Evolutionary conservation across 345 rosid genomes (phyloP).

Genomic region (Pistacia atlantica): DNA sequence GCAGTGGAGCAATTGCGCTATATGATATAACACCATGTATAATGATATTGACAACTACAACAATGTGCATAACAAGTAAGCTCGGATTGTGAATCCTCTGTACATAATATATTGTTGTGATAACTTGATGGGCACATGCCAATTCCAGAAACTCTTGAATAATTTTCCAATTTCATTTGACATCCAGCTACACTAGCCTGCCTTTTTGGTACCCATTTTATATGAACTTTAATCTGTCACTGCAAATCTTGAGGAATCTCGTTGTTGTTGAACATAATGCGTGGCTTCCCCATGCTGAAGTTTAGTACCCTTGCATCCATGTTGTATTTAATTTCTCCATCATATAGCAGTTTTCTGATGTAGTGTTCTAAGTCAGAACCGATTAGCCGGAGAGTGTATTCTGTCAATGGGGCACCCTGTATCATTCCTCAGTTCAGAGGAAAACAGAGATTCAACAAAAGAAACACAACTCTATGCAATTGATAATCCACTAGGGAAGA

Average conservation of each 20-base stretch:
- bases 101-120: conserved; percentile 1
- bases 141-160: neutral
- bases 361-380: conserved; percentile 94
- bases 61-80: neutral
- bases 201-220: neutral
- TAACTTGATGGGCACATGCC: neutral
- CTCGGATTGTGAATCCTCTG: neutral
- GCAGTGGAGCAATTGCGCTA: neutral
- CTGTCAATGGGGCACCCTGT: conserved; percentile 94
- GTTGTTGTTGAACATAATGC: conserved; percentile 51
- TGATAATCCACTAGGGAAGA: too few species aligned
- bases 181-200: neutral
- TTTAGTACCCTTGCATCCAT: conserved; percentile 79
- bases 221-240: neutral
- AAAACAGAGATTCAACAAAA: neutral
- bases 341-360: conserved; percentile 81
- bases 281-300: conserved; percentile 93
- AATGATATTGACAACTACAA: neutral
- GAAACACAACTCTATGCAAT: neutral
- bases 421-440: neutral
- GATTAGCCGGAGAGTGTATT: conserved; percentile 80
- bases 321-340: conserved; percentile 88
- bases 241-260: conserved; percentile 41
- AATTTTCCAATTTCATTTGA: neutral
- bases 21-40: neutral